Percentiles rank a stretch among this genome's conserved stretches.
phyloP scores from a whole-genome alignment of 306 rosid genomes.

The Trichosanthes cucumerina region DNA sequence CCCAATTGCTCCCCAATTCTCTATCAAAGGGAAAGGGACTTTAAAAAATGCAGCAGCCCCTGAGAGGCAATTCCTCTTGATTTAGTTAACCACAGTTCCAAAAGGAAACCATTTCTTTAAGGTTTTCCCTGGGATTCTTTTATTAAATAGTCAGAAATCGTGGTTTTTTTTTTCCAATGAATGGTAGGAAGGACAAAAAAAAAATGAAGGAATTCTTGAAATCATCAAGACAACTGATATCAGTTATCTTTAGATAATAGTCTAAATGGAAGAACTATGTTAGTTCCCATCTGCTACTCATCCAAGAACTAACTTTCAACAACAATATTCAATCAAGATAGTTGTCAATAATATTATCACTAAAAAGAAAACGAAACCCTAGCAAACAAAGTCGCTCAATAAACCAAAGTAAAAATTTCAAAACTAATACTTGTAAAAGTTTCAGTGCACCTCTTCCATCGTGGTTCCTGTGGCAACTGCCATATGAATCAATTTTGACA shows the following conservation, averaged over 20 bases:
- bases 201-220: neutral
- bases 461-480: slow-evolving; percentile 80
- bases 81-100: neutral
- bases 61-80: neutral
- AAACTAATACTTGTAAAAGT: neutral
- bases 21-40: neutral
- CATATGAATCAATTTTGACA: slow-evolving; percentile 73
- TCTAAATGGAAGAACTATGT: slow-evolving; percentile 5
- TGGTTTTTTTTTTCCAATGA: neutral
- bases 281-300: neutral
- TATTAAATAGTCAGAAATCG: neutral
- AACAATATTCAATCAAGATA: neutral
- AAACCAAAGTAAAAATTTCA: neutral
- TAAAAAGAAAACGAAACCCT: neutral
- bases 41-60: neutral
- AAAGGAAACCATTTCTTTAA: neutral
- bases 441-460: slow-evolving; percentile 33
- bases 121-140: neutral
- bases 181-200: neutral
- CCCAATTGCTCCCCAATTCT: neutral
- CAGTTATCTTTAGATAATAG: neutral
- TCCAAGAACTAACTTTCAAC: neutral
- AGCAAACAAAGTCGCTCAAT: neutral
- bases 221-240: neutral
- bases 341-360: neutral